These are phyloP conservation scores for Psilocybe cyanescens DNA, from an alignment of 768 basidiomycete species.

Conservation along the genomic window DNA sequence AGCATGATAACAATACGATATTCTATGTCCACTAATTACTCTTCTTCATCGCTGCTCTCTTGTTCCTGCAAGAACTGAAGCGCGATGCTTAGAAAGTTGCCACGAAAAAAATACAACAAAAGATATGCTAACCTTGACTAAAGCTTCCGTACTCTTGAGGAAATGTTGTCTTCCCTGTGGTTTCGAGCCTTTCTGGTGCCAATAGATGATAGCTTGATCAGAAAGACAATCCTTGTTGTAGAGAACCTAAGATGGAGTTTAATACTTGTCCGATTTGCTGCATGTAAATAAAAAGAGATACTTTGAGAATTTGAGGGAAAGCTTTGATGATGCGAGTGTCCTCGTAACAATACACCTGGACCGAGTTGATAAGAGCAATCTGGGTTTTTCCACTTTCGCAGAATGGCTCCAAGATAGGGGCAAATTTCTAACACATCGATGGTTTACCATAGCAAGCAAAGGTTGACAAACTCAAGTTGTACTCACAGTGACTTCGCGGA, in stretches of 20 bases:
- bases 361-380: slow-evolving; percentile 92
- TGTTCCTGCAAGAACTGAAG: slow-evolving; percentile 90
- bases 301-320: slow-evolving; percentile 95
- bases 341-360: slow-evolving; percentile 96
- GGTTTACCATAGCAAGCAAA: not conserved
- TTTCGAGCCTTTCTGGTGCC: slow-evolving; percentile 97
- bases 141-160: slow-evolving; percentile 81
- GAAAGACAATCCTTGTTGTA: slow-evolving; percentile 97
- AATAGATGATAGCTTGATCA: slow-evolving; percentile 96
- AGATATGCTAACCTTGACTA: slow-evolving; percentile 72
- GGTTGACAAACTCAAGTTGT: not conserved
- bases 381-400: slow-evolving; percentile 87
- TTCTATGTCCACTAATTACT: slow-evolving; percentile 24
- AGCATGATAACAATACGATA: slow-evolving; percentile 16
- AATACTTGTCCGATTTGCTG: not conserved
- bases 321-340: slow-evolving; percentile 94
- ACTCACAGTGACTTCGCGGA: slow-evolving; percentile 86
- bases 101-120: not conserved
- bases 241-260: slow-evolving; percentile 61
- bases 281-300: slow-evolving; percentile 2
- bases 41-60: slow-evolving; percentile 76
- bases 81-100: slow-evolving; percentile 7
- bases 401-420: slow-evolving; percentile 89
- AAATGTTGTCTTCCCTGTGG: slow-evolving; percentile 96
- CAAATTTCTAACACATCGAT: slow-evolving; percentile 62